Conservation (phyloP, 1,284 basidiomycete genomes). For the Tilletia horrida region DNA sequence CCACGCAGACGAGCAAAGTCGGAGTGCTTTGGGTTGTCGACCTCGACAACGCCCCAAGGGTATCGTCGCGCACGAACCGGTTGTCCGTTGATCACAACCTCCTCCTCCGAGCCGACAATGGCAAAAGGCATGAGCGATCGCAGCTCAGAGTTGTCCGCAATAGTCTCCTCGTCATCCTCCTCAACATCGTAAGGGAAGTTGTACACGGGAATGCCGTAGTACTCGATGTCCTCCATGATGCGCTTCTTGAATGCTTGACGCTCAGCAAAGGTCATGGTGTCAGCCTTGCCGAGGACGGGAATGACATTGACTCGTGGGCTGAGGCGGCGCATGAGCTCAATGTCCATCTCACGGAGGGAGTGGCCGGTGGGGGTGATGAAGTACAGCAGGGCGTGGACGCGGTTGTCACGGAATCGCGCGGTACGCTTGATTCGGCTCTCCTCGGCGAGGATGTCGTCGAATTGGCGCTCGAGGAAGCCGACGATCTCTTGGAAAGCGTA, state of each 20-base stretch:
- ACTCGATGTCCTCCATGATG: constrained; percentile 97
- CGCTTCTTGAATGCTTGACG: constrained; percentile 88
- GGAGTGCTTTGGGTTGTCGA: constrained; percentile 97
- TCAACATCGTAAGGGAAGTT: constrained; percentile 99
- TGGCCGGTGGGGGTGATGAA: constrained; percentile 94
- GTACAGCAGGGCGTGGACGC: constrained; percentile 84
- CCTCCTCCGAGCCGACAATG: constrained; percentile 94
- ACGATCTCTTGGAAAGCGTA: constrained; percentile 89
- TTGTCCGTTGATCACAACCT: constrained; percentile 87
- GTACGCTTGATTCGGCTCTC: constrained; percentile 99
- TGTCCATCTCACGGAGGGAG: constrained; percentile 93
- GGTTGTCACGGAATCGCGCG: constrained; percentile 95
- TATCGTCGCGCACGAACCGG: constrained; percentile 85
- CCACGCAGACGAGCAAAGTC: constrained; percentile 90
- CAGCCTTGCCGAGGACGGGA: constrained; percentile 95
- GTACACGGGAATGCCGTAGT: constrained; percentile 97
- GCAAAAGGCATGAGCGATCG: constrained; percentile 71
- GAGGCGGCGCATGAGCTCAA: constrained; percentile 61
- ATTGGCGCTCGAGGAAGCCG: constrained; percentile 95
- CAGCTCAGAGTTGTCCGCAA: constrained; percentile 76
- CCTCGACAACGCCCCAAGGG: constrained; percentile 97
- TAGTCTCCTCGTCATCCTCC: constrained; percentile 96
- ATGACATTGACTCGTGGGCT: constrained; percentile 81
- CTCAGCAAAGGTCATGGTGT: constrained; percentile 70
- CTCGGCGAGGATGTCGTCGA: constrained; percentile 97